A percentile compares a stretch with the other conserved stretches of the same genome.
These are phyloP conservation scores for Acer negundo DNA, from an alignment of 345 rosid species.

Conservation along the genomic window DNA sequence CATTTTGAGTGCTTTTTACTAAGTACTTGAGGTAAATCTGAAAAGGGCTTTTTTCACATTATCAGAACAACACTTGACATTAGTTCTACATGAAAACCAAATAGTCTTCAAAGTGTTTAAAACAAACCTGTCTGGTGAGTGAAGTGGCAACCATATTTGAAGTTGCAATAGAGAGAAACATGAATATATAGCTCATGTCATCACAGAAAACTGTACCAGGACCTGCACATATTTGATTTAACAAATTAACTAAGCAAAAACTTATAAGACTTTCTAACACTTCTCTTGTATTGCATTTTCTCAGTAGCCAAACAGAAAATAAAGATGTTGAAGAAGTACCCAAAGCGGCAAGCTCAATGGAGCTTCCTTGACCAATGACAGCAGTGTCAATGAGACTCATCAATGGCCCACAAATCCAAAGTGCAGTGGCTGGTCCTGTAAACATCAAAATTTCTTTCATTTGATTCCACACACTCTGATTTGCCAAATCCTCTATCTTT, in stretches of 20 bases:
- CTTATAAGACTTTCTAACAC: background rate
- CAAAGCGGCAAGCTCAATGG: conserved; percentile 88
- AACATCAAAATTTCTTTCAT: conserved; percentile 77
- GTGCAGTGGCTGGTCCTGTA: conserved; percentile 87
- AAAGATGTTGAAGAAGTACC: conserved; percentile 39
- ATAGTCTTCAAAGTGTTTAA: background rate
- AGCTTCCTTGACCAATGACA: conserved; percentile 90
- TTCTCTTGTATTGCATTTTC: background rate
- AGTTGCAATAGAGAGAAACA: conserved; percentile 63
- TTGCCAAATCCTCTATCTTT: conserved; percentile 45
- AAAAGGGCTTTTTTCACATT: background rate
- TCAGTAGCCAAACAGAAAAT: conserved; percentile 11
- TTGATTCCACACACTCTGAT: conserved; percentile 74
- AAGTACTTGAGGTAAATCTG: background rate
- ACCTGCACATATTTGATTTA: conserved; percentile 30
- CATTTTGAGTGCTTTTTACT: background rate
- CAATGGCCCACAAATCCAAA: conserved; percentile 90
- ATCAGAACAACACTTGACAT: background rate
- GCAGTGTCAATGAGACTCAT: conserved; percentile 96
- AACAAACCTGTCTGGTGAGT: conserved; percentile 44
- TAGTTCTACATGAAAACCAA: background rate
- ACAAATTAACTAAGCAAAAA: background rate
- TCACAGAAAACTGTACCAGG: conserved; percentile 66
- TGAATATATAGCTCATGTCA: conserved; percentile 43
- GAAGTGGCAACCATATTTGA: conserved; percentile 61